phyloP scores from a whole-genome alignment of 352 stramenopile genomes.

The Pythium periplocum region DNA sequence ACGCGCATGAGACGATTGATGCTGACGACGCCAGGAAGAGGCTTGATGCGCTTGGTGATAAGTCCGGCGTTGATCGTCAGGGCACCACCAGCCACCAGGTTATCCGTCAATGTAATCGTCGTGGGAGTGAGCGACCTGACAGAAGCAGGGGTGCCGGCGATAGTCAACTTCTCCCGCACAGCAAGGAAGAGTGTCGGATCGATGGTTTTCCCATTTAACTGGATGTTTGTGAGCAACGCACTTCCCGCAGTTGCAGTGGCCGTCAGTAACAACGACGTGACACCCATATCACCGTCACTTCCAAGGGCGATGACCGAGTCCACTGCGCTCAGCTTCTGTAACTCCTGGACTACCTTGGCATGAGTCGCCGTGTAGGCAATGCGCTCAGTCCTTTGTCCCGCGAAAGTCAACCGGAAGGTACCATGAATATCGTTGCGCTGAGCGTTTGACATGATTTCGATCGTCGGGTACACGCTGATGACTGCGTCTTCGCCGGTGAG shows the following conservation, averaged over 20 bases:
- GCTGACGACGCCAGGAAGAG: slow-evolving; percentile 38
- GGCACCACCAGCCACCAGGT: slow-evolving; percentile 10
- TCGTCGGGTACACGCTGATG: slow-evolving; percentile 64
- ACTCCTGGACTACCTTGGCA: slow-evolving; percentile 60
- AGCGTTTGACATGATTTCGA: slow-evolving; percentile 58
- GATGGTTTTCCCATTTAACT: slow-evolving; percentile 34
- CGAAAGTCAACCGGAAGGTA: slow-evolving; percentile 54
- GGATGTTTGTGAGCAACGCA: slow-evolving; percentile 33
- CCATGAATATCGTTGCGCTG: slow-evolving; percentile 52
- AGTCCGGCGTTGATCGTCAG: slow-evolving; percentile 33
- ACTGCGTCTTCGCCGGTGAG: slow-evolving; percentile 65
- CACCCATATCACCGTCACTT: slow-evolving; percentile 39
- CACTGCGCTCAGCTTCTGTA: slow-evolving; percentile 55
- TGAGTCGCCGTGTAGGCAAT: slow-evolving; percentile 63
- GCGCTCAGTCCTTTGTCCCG: slow-evolving; percentile 38
- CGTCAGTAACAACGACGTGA: slow-evolving; percentile 50
- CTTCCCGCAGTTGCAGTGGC: slow-evolving; percentile 26
- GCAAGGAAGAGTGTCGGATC: slow-evolving; percentile 62
- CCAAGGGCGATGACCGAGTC: slow-evolving; percentile 62
- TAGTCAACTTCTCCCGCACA: slow-evolving; percentile 45
- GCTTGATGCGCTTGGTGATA: slow-evolving; percentile 47
- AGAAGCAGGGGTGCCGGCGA: slow-evolving; percentile 24
- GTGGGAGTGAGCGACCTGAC: slow-evolving; percentile 37
- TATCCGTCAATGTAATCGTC: slow-evolving; percentile 39
- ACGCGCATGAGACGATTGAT: slow-evolving; percentile 42